A percentile compares a stretch with the other conserved stretches of the same genome.
These are phyloP conservation scores for Chrysochromulina parva DNA, from an alignment of 78 protist species.

Conservation along the genomic window DNA sequence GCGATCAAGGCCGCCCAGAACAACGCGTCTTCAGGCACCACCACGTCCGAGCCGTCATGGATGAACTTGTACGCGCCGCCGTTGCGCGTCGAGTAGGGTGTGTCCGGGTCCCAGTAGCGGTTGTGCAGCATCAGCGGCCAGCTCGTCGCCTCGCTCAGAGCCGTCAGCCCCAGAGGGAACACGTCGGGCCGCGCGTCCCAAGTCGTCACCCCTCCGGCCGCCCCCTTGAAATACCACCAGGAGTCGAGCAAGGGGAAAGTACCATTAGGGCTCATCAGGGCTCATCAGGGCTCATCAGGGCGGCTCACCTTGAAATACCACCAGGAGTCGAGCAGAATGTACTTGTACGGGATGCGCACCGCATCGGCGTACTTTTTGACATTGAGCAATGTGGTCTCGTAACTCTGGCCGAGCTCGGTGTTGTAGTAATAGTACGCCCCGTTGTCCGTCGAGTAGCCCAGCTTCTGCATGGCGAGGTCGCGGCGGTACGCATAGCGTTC, in stretches of 20 bases:
- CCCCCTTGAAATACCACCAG: constrained; percentile 34
- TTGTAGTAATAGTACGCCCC: constrained; percentile 61
- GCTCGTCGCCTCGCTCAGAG: constrained; percentile 27
- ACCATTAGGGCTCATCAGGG: too few relatives aligned
- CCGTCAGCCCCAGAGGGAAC: constrained; percentile 49
- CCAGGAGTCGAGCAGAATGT: constrained; percentile 54
- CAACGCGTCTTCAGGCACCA: constrained; percentile 39
- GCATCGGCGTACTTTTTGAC: constrained; percentile 10
- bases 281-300: not conserved
- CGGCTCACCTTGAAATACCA: constrained; percentile 44
- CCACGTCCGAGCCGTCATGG: not conserved
- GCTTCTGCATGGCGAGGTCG: constrained; percentile 31
- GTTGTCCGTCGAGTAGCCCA: constrained; percentile 64
- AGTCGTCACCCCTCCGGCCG: constrained; percentile 4
- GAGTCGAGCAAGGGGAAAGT: too few relatives aligned
- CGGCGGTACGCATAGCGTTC: not conserved
- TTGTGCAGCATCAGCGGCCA: constrained; percentile 57
- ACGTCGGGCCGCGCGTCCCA: constrained; percentile 41
- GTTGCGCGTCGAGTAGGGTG: constrained; percentile 45
- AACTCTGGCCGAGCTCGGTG: constrained; percentile 30
- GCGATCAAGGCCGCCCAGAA: constrained; percentile 59
- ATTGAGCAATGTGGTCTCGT: constrained; percentile 38
- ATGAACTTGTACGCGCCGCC: constrained; percentile 50
- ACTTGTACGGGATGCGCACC: not conserved
- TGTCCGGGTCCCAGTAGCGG: constrained; percentile 60